Percentiles rank a stretch among this genome's conserved stretches.
These are phyloP conservation scores for Dactylis glomerata DNA, from an alignment of 176 grass and related monocot genomes.

Conservation along the genomic window DNA sequence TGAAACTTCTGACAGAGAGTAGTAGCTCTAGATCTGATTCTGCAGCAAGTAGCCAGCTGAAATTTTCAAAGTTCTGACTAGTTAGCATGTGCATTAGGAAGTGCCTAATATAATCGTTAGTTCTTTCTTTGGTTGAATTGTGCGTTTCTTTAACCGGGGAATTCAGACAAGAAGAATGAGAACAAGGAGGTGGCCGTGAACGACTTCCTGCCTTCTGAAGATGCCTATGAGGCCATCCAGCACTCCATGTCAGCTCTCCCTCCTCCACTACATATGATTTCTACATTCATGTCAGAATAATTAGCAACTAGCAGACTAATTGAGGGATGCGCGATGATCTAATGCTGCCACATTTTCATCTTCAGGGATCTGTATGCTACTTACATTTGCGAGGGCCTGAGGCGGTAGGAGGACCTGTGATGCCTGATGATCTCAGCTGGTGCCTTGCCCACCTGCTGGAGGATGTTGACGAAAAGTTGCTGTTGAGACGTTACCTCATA, in stretches of 20 bases:
- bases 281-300: neutral
- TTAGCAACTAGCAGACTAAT: neutral
- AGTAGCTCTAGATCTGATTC: neutral
- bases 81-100: neutral
- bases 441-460: neutral
- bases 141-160: neutral
- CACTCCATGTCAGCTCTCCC: neutral
- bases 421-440: neutral
- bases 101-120: neutral
- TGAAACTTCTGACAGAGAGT: neutral
- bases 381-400: neutral
- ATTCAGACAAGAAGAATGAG: slow-evolving; percentile 19
- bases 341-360: neutral
- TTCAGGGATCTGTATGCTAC: slow-evolving; percentile 18
- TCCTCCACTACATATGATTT: neutral
- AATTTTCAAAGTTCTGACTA: neutral
- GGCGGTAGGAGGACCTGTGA: neutral
- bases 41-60: neutral
- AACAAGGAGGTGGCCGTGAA: slow-evolving; percentile 10
- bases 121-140: neutral
- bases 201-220: neutral
- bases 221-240: slow-evolving; percentile 1
- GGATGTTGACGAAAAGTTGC: neutral
- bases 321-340: neutral
- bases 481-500: neutral